Conservation (phyloP, 805 yeast species). For the Teunomyces panamensis region DNA sequence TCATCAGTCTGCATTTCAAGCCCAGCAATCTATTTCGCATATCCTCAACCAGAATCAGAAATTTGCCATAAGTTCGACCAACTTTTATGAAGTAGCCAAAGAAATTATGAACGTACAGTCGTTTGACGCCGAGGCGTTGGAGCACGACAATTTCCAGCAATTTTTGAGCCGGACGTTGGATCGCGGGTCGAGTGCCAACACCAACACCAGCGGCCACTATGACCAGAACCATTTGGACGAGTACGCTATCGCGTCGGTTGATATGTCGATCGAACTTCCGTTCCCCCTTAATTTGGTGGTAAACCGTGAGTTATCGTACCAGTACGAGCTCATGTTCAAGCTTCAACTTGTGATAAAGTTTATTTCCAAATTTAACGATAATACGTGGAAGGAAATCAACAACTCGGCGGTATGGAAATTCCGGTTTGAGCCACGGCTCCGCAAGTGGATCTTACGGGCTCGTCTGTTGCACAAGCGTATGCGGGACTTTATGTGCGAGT, state of each 20-base stretch:
- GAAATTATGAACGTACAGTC: conserved; percentile 54
- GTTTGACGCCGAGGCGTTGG: conserved; percentile 25
- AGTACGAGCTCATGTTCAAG: conserved; percentile 79
- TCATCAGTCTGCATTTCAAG: conserved; percentile 34
- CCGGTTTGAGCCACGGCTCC: conserved; percentile 41
- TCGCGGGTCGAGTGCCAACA: conserved; percentile 10
- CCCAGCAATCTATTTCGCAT: conserved; percentile 69
- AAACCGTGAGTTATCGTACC: conserved; percentile 64
- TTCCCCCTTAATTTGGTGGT: conserved; percentile 82
- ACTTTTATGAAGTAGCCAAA: conserved; percentile 43
- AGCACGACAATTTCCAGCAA: conserved; percentile 43
- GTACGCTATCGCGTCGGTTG: conserved; percentile 49
- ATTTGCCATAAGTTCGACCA: conserved; percentile 42
- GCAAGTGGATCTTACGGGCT: conserved; percentile 53
- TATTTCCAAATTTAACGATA: conserved; percentile 56
- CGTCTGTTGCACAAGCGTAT: conserved; percentile 57
- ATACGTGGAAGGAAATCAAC: conserved; percentile 70
- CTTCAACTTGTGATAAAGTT: conserved; percentile 63
- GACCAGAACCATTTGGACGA: conserved; percentile 18
- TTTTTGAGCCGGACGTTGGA: conserved; percentile 44
- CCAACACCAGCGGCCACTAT: background rate
- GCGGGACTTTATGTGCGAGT: conserved; percentile 53
- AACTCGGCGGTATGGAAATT: conserved; percentile 67
- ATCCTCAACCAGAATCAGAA: conserved; percentile 44
- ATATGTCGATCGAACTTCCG: conserved; percentile 63